Conservation (phyloP, 805 yeast species). For the Priceomyces castillae region DNA sequence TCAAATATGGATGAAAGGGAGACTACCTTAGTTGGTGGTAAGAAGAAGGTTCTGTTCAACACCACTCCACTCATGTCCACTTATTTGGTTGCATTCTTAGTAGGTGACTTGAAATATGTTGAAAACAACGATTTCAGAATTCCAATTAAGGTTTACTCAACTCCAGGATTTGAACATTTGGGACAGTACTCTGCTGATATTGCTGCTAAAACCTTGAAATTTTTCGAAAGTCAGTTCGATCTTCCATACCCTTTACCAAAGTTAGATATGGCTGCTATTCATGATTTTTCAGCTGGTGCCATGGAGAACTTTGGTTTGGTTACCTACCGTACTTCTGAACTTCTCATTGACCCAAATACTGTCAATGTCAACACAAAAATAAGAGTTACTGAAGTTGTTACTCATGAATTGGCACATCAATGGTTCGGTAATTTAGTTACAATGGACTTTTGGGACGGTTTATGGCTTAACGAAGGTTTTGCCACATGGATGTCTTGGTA, state of each 20-base stretch:
- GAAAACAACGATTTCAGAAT: constrained; percentile 64
- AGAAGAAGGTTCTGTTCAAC: constrained; percentile 60
- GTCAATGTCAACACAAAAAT: constrained; percentile 63
- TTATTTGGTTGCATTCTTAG: constrained; percentile 79
- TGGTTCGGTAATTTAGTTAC: constrained; percentile 91
- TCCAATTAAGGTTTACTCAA: constrained; percentile 78
- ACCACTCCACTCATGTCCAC: constrained; percentile 83
- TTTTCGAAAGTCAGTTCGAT: constrained; percentile 70
- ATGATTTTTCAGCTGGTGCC: constrained; percentile 83
- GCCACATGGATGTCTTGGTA: constrained; percentile 93
- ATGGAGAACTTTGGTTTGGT: constrained; percentile 86
- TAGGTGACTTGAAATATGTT: constrained; percentile 74
- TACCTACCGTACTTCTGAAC: constrained; percentile 75
- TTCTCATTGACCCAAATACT: constrained; percentile 67
- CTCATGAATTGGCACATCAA: constrained; percentile 88
- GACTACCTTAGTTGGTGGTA: constrained; percentile 44
- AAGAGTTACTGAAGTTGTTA: constrained; percentile 81
- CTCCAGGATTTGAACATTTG: constrained; percentile 70
- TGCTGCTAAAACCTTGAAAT: constrained; percentile 71
- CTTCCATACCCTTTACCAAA: constrained; percentile 79
- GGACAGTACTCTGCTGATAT: constrained; percentile 72
- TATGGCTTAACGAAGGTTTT: constrained; percentile 86
- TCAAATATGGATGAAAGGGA: constrained; percentile 67
- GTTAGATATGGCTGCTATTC: constrained; percentile 78
- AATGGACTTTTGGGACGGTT: constrained; percentile 91